These are phyloP conservation scores for Betula pendula DNA, from an alignment of 306 rosid species.

Conservation along the genomic window DNA sequence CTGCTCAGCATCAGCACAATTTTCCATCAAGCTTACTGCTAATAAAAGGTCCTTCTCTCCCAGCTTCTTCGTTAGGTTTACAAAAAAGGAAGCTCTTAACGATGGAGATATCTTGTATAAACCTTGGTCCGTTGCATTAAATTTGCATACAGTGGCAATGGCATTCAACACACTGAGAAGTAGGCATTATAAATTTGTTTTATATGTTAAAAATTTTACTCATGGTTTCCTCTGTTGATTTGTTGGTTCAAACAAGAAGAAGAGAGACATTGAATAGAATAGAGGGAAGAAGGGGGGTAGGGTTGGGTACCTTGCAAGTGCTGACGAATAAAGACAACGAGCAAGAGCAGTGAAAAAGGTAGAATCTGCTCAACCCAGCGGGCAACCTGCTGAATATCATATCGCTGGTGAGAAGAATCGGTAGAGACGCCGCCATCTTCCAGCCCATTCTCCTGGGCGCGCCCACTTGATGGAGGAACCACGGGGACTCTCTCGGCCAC, in stretches of 20 bases:
- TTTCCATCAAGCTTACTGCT: no score
- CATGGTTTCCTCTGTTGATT: neutral
- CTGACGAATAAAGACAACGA: constrained; percentile 80
- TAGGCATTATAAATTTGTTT: no score
- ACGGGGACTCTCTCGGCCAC: constrained; percentile 55
- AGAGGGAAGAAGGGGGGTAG: neutral
- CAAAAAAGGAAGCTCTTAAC: no score
- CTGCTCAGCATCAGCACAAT: no score
- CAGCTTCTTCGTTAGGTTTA: no score
- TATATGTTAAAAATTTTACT: no score
- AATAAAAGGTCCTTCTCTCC: no score
- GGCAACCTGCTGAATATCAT: constrained; percentile 73
- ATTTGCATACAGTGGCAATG: no score
- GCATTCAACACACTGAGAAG: no score
- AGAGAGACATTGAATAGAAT: neutral
- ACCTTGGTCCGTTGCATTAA: no score
- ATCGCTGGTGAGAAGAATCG: constrained; percentile 65
- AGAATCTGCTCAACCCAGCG: constrained; percentile 85
- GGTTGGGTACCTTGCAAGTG: constrained; percentile 69
- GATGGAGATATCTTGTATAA: no score
- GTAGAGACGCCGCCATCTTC: constrained; percentile 40
- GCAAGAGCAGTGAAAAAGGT: constrained; percentile 70
- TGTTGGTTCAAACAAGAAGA: neutral
- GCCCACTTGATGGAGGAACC: constrained; percentile 18
- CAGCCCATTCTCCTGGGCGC: constrained; percentile 38